These are phyloP conservation scores for Teunomyces funiuensis DNA, from an alignment of 805 yeast species.

Conservation along the genomic window DNA sequence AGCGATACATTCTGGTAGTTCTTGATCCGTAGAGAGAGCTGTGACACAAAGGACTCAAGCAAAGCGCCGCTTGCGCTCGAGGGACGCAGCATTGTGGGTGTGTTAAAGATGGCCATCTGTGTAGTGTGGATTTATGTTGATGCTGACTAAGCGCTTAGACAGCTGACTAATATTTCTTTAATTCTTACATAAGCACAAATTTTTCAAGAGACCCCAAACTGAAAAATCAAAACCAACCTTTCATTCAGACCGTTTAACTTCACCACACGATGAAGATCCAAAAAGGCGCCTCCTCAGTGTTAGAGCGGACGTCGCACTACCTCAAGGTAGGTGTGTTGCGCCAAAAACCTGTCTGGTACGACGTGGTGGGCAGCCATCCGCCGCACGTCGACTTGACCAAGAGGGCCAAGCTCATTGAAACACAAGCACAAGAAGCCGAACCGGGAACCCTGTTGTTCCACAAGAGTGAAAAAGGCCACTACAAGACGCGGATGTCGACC, in stretches of 20 bases:
- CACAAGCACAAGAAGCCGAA: slow-evolving; percentile 26
- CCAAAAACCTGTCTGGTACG: slow-evolving; percentile 85
- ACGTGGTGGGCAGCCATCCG: slow-evolving; percentile 79
- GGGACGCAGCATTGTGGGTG: neutral
- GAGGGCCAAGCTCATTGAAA: slow-evolving; percentile 34
- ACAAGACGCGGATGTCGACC: slow-evolving; percentile 48
- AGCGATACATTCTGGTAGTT: neutral
- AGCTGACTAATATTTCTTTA: no score
- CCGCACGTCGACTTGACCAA: slow-evolving; percentile 66
- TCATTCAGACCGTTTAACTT: neutral
- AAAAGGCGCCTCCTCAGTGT: slow-evolving; percentile 65
- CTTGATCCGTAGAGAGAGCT: neutral
- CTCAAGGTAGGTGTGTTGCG: slow-evolving; percentile 67
- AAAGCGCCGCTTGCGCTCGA: neutral
- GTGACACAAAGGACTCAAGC: neutral
- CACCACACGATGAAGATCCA: slow-evolving; percentile 56
- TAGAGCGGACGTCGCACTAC: slow-evolving; percentile 78
- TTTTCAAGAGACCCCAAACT: neutral
- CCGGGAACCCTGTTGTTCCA: slow-evolving; percentile 23
- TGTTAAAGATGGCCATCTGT: neutral
- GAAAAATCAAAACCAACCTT: neutral
- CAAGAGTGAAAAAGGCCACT: slow-evolving; percentile 25
- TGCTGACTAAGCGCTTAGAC: no score
- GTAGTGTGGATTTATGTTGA: neutral
- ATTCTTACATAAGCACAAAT: neutral